Evolutionary conservation across 2,329 filamentous ascomycete genomes (phyloP), one percentile per base, ranked within the genome.

Genomic region (Davidsoniella neocaledoniae): DNA sequence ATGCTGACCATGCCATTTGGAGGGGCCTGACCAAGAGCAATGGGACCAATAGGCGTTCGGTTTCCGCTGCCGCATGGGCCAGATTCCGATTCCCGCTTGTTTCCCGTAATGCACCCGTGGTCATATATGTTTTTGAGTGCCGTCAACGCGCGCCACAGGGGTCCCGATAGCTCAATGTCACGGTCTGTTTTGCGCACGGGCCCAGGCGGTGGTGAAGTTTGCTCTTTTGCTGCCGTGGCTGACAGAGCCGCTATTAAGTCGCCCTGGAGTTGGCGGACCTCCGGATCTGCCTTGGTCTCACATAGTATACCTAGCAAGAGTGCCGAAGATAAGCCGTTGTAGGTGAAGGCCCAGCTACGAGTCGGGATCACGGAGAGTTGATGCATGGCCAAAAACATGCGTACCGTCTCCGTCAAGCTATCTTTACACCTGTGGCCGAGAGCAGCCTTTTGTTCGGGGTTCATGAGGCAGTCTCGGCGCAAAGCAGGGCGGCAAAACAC

Each of bases 311-410:
- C 77, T 7, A 81, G 70, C 3, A 81, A 65, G 3, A 81, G 68
- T 1, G 77, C 77, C 0, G 77, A 81, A 7, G 77, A 81, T 6
- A 81, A 68, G 1, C 77, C 76, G 56, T 81, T 76, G 52, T 81
- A 81, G 1, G 77, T 81, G 54, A 81, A 81, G 0, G 77, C 77
- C 77, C 77, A 81, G 51, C 75, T 80, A 23, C 77, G 67, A 0
- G 77, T 81, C 1, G 77, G 77, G 43, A 81, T 80, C 7, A 78
- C 73, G 2, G 76, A 80, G 26, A 81, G 64, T 54, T 79, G 77
- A 59, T 81, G 77, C 77, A 81, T 81, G 14, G 77, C 74, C 19
- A 81, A 64, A 58, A 81, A 81, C 77, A 81, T 81, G 39, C 75
- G 71, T 9, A 81, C 77, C 10, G 77, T 81, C 58, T 81, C 76